These are phyloP conservation scores for Cryptomeria japonica DNA, from an alignment of 75 land plant genomes.

Conservation along the genomic window DNA sequence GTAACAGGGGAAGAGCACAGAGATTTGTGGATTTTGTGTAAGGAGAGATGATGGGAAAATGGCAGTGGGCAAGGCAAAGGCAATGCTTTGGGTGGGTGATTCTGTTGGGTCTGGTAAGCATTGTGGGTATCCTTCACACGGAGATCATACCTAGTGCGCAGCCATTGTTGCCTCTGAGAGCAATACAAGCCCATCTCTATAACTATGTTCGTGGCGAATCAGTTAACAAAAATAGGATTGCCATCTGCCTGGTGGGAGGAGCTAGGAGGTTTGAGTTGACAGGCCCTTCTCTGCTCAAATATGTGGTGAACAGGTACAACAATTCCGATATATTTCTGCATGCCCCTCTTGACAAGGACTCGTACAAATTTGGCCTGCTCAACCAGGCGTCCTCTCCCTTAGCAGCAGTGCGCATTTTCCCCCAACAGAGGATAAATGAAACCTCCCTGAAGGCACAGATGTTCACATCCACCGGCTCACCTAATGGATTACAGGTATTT, in stretches of 20 bases:
- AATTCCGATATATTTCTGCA: constrained; percentile 82
- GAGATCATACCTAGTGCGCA: not conserved
- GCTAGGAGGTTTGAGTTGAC: constrained; percentile 92
- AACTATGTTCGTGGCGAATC: not conserved
- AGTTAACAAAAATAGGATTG: constrained; percentile 33
- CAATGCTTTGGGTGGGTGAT: not conserved
- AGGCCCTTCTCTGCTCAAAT: constrained; percentile 67
- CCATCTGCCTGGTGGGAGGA: constrained; percentile 93
- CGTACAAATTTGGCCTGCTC: constrained; percentile 68
- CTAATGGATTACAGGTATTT: constrained; percentile 89
- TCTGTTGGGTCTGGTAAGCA: not conserved
- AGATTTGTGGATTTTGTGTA: not conserved
- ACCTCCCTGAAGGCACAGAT: constrained; percentile 38
- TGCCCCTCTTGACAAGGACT: constrained; percentile 65
- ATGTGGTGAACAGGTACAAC: constrained; percentile 44
- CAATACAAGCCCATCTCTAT: not conserved
- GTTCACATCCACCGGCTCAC: constrained; percentile 68
- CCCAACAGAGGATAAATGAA: constrained; percentile 38
- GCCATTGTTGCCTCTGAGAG: not conserved
- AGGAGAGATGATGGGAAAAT: not conserved
- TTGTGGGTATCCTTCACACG: not conserved
- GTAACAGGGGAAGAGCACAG: not conserved
- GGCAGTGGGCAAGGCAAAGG: constrained; percentile 7
- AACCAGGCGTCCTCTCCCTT: constrained; percentile 37
- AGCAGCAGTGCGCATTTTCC: constrained; percentile 61